phyloP scores from a whole-genome alignment of 768 basidiomycete species.

The Termitomyces sp. region DNA sequence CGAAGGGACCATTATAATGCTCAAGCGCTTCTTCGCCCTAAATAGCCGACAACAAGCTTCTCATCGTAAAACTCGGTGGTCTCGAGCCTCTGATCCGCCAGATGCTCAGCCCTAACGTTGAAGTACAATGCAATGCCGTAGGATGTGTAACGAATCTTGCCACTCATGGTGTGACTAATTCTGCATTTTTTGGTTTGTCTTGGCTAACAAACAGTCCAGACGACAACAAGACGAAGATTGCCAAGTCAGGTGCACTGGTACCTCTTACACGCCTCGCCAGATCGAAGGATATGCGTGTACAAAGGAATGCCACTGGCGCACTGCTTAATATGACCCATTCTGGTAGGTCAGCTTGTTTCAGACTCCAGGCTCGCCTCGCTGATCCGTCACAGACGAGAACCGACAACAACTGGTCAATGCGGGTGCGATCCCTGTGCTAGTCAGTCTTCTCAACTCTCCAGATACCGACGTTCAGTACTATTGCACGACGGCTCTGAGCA shows the following conservation, averaged over 20 bases:
- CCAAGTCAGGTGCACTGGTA: constrained; percentile 97
- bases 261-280: constrained; percentile 94
- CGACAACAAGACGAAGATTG: constrained; percentile 99
- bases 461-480: constrained; percentile 99
- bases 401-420: constrained; percentile 97
- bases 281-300: constrained; percentile 99
- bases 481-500: constrained; percentile 96
- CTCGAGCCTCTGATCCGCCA: constrained; percentile 97
- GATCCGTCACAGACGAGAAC: constrained; percentile 75
- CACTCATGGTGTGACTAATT: constrained; percentile 71
- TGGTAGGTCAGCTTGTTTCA: constrained; percentile 45
- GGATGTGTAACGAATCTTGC: constrained; percentile 99
- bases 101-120: constrained; percentile 98
- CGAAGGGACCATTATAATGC: constrained; percentile 1
- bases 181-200: constrained; percentile 11
- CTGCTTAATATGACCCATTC: constrained; percentile 99
- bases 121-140: constrained; percentile 99
- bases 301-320: constrained; percentile 97
- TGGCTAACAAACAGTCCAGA: constrained; percentile 44
- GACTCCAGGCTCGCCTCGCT: constrained; percentile 1
- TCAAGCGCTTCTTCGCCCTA: constrained; percentile 13
- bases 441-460: constrained; percentile 88
- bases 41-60: constrained; percentile 95
- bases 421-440: constrained; percentile 96
- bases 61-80: constrained; percentile 97